Base-by-base conservation (phyloP, 2,329 filamentous ascomycete species). In the Chaetomiaceae sp. region DNA sequence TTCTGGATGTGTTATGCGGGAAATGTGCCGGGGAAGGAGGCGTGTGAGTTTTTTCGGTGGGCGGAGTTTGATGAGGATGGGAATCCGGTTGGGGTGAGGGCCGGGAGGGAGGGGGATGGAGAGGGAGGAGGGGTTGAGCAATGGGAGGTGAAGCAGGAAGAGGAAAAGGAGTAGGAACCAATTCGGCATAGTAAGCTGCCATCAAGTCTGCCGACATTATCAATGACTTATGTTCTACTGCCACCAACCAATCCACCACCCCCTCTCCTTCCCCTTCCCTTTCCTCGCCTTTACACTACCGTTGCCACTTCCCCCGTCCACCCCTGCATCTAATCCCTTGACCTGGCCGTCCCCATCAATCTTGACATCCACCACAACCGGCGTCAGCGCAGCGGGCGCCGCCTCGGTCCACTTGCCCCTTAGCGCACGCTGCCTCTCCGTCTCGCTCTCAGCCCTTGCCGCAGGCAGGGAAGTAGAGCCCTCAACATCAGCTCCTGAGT, bases 1-100 rank as follows among this genome's bases (percentile, higher is more conserved):
- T 94, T 95, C 71, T 95, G 91, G 90, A 94, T 92, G 87, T 97
- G 94, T 64, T 83, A 95, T 70, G 83, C 83, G 0, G 83, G 85
- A 6, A 88, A 85, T 63, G 78, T 84, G 2, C 85, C 86, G 0
- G 86, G 81, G 43, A 85, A 78, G 71, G 71, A 83, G 36, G 83
- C 81, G 5, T 96, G 91, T 64, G 75, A 79, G 0, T 94, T 87
- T 64, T 95, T 96, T 62, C 78, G 88, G 57, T 96, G 91, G 91
- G 90, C 88, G 0, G 80, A 85, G 50, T 95, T 96, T 69, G 85
- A 92, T 62, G 84, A 95, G 33, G 87, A 96, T 67, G 92, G 92
- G 1, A 83, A 88, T 61, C 91, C 91, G 5, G n/a, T 45, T 14
- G 43, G 27, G 14, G 7, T 17, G 12, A 37, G 31, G 19, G n/a